phyloP scores from a whole-genome alignment of 208 protist genomes.

The Trypanosomatidae sp. region DNA sequence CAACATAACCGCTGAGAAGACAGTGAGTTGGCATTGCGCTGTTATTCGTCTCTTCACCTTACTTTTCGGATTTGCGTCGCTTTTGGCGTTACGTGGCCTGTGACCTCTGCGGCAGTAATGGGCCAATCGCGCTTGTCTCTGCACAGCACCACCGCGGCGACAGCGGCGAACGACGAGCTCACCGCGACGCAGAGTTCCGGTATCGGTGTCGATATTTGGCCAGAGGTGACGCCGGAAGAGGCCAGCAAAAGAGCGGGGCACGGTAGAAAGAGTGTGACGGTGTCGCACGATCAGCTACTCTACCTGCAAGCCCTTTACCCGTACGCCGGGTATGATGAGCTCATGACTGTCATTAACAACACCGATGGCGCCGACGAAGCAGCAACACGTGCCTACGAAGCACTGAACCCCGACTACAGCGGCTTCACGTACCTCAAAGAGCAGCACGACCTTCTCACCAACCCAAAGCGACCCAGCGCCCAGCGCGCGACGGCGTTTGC shows the following conservation, averaged over 20 bases:
- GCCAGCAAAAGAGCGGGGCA: neutral
- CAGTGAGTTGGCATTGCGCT: neutral
- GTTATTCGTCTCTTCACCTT: no score
- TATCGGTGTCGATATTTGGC: constrained; percentile 12
- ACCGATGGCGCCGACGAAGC: constrained; percentile 45
- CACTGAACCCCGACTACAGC: constrained; percentile 52
- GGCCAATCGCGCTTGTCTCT: neutral
- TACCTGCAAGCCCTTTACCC: constrained; percentile 72
- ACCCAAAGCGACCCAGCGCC: constrained; percentile 13
- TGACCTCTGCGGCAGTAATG: neutral
- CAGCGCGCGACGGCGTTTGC: constrained; percentile 33
- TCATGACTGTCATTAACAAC: constrained; percentile 23
- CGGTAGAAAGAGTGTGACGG: constrained; percentile 11
- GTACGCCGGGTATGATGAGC: constrained; percentile 42
- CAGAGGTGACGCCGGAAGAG: constrained; percentile 11
- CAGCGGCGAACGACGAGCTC: neutral
- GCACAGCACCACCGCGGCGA: neutral
- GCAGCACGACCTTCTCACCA: constrained; percentile 22
- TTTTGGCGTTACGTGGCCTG: neutral
- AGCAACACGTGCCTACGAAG: constrained; percentile 38
- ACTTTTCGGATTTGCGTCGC: neutral
- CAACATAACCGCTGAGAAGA: neutral
- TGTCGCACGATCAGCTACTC: constrained; percentile 27
- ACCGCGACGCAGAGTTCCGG: neutral
- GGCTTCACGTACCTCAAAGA: constrained; percentile 46